These are phyloP conservation scores for Globisporangium spinosum DNA, from an alignment of 352 stramenopile species.

Conservation along the genomic window DNA sequence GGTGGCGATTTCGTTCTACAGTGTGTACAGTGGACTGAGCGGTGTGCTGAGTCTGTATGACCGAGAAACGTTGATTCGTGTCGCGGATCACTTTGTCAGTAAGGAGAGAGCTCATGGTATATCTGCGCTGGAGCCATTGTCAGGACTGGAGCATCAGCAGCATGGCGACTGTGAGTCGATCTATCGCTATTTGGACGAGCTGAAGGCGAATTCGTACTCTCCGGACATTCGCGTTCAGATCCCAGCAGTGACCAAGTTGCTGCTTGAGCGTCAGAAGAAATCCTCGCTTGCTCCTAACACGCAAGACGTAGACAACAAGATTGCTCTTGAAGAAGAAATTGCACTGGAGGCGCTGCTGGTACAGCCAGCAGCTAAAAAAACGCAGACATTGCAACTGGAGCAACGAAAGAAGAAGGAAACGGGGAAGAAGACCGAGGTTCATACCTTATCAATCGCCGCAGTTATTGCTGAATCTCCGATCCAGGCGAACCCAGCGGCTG, in stretches of 20 bases:
- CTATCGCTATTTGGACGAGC: neutral
- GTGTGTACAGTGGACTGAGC: neutral
- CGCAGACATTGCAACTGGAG: neutral
- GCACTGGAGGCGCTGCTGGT: neutral
- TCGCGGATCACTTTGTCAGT: neutral
- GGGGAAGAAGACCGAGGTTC: neutral
- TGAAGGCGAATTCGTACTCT: conserved; percentile 10
- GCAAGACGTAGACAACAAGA: neutral
- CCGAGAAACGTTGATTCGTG: neutral
- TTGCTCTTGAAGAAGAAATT: neutral
- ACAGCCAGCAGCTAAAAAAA: neutral
- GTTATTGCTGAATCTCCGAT: neutral
- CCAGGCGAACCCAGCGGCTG: neutral
- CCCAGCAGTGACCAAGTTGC: conserved; percentile 16
- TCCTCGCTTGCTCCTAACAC: neutral
- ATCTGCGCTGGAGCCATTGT: neutral
- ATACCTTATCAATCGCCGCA: neutral
- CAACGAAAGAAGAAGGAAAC: neutral
- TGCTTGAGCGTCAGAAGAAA: conserved; percentile 11
- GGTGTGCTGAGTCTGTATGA: conserved; percentile 1
- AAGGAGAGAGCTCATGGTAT: neutral
- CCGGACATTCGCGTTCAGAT: conserved; percentile 7
- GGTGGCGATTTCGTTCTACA: neutral
- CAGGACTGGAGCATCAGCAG: neutral
- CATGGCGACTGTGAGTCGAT: neutral